These are phyloP conservation scores for Vanrija pseudolonga DNA, from an alignment of 1,284 basidiomycete genomes.

Conservation along the genomic window DNA sequence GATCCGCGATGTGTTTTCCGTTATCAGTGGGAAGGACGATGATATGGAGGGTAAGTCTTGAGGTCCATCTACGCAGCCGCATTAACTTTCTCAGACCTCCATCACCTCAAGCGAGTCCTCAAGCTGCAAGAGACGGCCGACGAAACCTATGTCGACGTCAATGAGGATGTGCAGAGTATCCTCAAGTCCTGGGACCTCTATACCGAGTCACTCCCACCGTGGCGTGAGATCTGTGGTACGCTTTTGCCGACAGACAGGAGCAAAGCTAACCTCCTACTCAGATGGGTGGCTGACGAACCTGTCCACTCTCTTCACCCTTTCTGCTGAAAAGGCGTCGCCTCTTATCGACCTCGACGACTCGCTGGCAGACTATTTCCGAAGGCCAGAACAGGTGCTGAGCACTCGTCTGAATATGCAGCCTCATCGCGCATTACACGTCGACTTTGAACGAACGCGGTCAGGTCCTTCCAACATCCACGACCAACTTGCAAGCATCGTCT, in stretches of 20 bases:
- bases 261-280: too few relatives aligned
- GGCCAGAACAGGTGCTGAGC: conserved; percentile 1
- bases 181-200: not conserved
- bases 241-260: too few relatives aligned
- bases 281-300: too few relatives aligned
- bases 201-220: too few relatives aligned
- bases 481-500: conserved; percentile 26
- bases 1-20: conserved; percentile 22
- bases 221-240: too few relatives aligned
- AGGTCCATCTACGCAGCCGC: not conserved
- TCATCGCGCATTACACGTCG: not conserved
- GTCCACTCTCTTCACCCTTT: too few relatives aligned
- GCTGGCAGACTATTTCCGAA: conserved; percentile 1
- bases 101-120: not conserved
- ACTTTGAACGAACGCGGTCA: conserved; percentile 4
- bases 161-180: not conserved
- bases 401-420: too few relatives aligned
- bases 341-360: too few relatives aligned
- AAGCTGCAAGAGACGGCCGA: not conserved
- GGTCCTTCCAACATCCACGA: conserved; percentile 19
- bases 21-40: not conserved
- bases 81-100: not conserved
- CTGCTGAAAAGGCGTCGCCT: too few relatives aligned
- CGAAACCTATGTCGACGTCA: conserved; percentile 3
- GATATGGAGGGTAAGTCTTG: not conserved